Evolutionary conservation across 2,329 filamentous ascomycete genomes (phyloP).

Genomic region (Beauveria varroae): DNA sequence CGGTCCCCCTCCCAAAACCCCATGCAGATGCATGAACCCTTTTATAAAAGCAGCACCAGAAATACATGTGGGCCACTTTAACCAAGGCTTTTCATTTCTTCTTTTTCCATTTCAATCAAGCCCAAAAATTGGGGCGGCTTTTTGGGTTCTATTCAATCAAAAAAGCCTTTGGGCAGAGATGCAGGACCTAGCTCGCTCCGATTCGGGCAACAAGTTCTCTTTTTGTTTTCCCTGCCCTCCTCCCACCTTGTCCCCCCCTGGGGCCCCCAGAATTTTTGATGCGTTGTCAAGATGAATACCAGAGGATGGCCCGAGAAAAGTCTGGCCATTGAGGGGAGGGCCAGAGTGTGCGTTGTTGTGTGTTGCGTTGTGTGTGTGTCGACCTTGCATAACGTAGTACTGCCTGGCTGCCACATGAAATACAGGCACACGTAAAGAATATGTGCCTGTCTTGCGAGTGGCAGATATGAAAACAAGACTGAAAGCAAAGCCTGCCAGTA

Average conservation of each 20-base stretch:
- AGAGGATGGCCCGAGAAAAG: conserved; percentile 23
- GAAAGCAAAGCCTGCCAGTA: not conserved
- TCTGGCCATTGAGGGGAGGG: not conserved
- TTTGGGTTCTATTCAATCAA: not conserved
- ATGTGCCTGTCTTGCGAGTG: too few relatives aligned
- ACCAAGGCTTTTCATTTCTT: too few relatives aligned
- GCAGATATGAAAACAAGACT: too few relatives aligned
- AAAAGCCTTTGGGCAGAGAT: conserved; percentile 1
- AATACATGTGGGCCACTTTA: too few relatives aligned
- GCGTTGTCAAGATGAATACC: conserved; percentile 41
- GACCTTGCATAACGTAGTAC: not conserved
- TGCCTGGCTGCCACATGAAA: not conserved
- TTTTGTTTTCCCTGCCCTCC: not conserved
- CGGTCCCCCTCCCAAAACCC: too few relatives aligned
- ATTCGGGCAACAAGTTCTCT: not conserved
- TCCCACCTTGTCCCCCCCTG: not conserved
- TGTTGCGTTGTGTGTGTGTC: not conserved
- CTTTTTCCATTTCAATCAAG: too few relatives aligned
- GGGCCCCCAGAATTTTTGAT: conserved; percentile 25
- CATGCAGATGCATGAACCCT: too few relatives aligned
- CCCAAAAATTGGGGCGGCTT: too few relatives aligned
- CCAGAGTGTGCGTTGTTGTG: not conserved
- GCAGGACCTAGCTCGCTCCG: not conserved
- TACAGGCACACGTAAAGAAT: not conserved
- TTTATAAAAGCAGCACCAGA: too few relatives aligned